These are phyloP conservation scores for Apiotrichum veenhuisii DNA, from an alignment of 1,284 basidiomycete genomes.

Conservation along the genomic window DNA sequence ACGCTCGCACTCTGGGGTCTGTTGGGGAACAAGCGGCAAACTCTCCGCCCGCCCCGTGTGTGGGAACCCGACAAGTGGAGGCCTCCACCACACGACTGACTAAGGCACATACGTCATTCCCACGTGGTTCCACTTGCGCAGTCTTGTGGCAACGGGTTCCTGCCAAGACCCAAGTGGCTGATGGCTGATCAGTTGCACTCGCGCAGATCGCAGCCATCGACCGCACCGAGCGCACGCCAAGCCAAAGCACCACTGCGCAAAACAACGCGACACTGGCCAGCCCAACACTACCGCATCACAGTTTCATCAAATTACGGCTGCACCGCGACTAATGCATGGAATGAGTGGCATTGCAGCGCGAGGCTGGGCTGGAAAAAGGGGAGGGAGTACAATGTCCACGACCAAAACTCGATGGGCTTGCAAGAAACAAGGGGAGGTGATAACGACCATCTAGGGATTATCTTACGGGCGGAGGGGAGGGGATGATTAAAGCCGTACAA, in stretches of 20 bases:
- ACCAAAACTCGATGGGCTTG: background rate
- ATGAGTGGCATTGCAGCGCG: background rate
- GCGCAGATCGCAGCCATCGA: no score
- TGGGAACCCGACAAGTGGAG: background rate
- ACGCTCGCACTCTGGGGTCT: no score
- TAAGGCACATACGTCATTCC: no score
- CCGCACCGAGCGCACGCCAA: no score
- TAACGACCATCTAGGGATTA: background rate
- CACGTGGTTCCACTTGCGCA: no score
- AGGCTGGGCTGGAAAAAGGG: background rate
- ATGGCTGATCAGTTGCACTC: no score
- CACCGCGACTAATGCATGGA: conserved; percentile 3
- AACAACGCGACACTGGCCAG: background rate
- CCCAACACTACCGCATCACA: background rate
- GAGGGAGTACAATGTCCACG: conserved; percentile 1
- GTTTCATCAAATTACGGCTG: background rate
- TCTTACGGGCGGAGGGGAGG: background rate
- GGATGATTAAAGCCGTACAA: no score
- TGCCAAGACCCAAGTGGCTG: no score
- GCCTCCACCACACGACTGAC: background rate
- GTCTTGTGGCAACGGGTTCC: no score
- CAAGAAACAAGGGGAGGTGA: background rate
- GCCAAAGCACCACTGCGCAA: background rate
- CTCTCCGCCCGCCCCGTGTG: no score
- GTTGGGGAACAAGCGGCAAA: no score